Evolutionary conservation across 805 yeast genomes (phyloP).

Genomic region (Teunomyces gatunensis): DNA sequence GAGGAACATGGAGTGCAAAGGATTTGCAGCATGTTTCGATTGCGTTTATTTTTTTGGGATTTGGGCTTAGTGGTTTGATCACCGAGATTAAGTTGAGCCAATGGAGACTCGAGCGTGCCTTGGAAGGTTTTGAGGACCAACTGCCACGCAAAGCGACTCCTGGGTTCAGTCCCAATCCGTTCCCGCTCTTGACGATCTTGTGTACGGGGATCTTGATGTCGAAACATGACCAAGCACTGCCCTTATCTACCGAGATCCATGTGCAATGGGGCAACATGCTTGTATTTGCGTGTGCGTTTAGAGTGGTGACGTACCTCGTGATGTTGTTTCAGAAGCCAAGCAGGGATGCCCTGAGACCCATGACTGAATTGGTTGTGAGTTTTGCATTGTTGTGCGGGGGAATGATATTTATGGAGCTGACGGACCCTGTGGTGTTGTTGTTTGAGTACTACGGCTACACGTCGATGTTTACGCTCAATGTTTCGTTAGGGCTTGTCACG

Average conservation of each 20-base stretch:
- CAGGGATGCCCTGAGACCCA: conserved; percentile 49
- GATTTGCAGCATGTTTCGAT: conserved; percentile 88
- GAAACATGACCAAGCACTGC: conserved; percentile 83
- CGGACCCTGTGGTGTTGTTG: conserved; percentile 80
- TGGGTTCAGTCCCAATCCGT: conserved; percentile 88
- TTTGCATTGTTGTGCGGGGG: conserved; percentile 89
- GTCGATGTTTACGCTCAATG: conserved; percentile 86
- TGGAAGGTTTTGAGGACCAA: conserved; percentile 12
- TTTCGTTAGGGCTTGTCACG: conserved; percentile 75
- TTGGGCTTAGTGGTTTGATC: conserved; percentile 87
- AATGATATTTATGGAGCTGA: conserved; percentile 84
- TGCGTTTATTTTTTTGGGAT: conserved; percentile 88
- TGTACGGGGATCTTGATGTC: conserved; percentile 98
- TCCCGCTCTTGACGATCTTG: conserved; percentile 88
- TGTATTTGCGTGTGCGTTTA: conserved; percentile 76
- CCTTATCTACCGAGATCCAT: conserved; percentile 75
- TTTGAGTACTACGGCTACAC: conserved; percentile 81
- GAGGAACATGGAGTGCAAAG: conserved; percentile 85
- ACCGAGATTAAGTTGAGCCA: conserved; percentile 63
- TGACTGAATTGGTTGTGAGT: conserved; percentile 78
- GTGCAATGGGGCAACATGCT: conserved; percentile 89
- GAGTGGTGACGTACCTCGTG: conserved; percentile 62
- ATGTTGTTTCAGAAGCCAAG: conserved; percentile 40
- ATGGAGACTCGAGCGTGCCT: conserved; percentile 55
- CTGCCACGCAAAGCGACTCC: conserved; percentile 44